Evolutionary conservation across 345 rosid genomes (phyloP), one percentile per base, ranked within the genome.

Genomic region (Boechera stricta): DNA sequence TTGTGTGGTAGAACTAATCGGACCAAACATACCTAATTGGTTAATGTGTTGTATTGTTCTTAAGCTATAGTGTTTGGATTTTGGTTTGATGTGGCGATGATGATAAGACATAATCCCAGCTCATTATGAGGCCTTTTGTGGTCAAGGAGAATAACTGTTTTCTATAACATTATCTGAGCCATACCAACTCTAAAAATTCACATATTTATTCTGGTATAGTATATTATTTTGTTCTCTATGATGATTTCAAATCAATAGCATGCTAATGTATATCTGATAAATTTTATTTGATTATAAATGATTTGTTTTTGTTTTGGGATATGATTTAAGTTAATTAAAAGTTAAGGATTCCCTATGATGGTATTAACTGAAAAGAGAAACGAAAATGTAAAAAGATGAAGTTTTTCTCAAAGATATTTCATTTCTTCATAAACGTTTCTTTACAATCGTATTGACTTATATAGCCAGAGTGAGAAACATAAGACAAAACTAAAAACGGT

Each of bases 91-190:
- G 35, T 11, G 82, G 82, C 75, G 9, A 65, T 81, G 88, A 85
- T 81, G 86, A 85, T 85, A 83, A 71, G 71, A 69, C 32, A 56
- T 54, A 67, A 83, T 79, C 88, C 88, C 88, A 85, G 88, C 88
- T 85, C 88, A 85, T 78, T 85, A 83, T 76, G 86, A 85, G 88
- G n/a, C 88, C 85, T 80, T 35, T 69, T 75, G 64, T 33, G 76
- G 88, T 62, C 82, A 67, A 39, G 47, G 86, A 85, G 72, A 28
- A 76, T 69, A 80, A 77, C 24, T 79, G 77, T 71, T 71, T 21
- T 79, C 83, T 76, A 67, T 41, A 65, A 61, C 80, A 69, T 69
- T 66, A 51, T 80, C 88, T 85, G 86, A 84, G 81, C 82, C 61
- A 11, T 62, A 7, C 4, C 4, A 67, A 51, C 47, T 63, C 33